Percentiles rank a stretch among this genome's conserved stretches.
phyloP scores from a whole-genome alignment of 2,329 filamentous ascomycete species.

The Fusarium beomiforme region DNA sequence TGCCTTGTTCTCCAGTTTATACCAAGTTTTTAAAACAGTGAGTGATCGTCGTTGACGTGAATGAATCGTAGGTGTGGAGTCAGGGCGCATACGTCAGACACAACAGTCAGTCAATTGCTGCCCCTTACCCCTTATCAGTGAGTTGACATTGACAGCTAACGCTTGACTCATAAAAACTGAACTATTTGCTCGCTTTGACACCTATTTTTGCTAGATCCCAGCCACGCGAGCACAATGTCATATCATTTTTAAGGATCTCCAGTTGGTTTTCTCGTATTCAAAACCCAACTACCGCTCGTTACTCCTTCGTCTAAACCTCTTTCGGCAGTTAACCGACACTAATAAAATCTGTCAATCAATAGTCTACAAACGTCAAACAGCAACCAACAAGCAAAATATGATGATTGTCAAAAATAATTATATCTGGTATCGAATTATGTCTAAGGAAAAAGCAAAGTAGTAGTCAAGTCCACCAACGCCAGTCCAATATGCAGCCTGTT shows the following conservation, averaged over 20 bases:
- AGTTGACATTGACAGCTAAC: neutral
- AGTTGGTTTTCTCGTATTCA: neutral
- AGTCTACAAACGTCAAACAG: neutral
- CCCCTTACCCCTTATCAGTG: no score
- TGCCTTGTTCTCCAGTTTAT: neutral
- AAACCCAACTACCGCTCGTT: neutral
- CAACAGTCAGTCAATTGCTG: no score
- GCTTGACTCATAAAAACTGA: neutral
- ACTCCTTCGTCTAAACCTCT: neutral
- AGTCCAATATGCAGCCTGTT: neutral
- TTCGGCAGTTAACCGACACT: conserved; percentile 1
- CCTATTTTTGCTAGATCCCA: neutral
- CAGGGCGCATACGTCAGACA: no score
- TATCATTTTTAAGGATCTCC: neutral
- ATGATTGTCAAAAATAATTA: neutral
- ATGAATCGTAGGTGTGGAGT: neutral
- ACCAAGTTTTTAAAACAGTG: neutral
- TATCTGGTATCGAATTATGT: neutral
- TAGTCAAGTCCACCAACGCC: conserved; percentile 9
- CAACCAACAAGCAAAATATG: neutral
- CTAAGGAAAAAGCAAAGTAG: neutral
- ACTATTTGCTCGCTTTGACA: neutral
- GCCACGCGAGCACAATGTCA: neutral
- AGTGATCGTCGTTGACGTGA: neutral
- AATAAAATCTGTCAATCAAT: neutral